phyloP scores from a whole-genome alignment of 768 basidiomycete genomes.

The Gautieria morchelliformis region DNA sequence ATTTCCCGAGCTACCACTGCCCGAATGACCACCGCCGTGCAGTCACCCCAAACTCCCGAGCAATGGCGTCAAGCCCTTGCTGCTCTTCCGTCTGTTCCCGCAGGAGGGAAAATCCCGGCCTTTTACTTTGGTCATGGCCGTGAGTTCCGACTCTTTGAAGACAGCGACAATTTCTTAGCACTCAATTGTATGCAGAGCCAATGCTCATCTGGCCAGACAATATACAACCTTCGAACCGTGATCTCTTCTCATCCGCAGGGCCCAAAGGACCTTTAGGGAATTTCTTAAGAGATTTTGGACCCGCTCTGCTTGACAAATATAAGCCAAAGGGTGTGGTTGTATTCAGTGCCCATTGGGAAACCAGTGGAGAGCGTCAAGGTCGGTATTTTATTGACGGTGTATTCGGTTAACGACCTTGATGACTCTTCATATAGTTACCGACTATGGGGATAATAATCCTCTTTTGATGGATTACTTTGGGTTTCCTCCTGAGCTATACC shows the following conservation, averaged over 20 bases:
- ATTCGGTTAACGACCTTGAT: background rate
- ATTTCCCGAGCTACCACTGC: background rate
- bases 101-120: slow-evolving; percentile 43
- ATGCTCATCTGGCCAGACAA: slow-evolving; percentile 32
- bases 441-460: slow-evolving; percentile 71
- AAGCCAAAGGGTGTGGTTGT: slow-evolving; percentile 71
- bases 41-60: slow-evolving; percentile 25
- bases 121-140: slow-evolving; percentile 75
- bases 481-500: slow-evolving; percentile 49
- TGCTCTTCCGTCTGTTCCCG: slow-evolving; percentile 41
- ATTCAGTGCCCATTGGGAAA: slow-evolving; percentile 81
- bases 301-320: slow-evolving; percentile 56
- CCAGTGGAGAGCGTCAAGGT: slow-evolving; percentile 47
- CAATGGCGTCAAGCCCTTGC: slow-evolving; percentile 47
- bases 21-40: background rate
- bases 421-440: slow-evolving; percentile 40
- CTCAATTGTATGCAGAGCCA: slow-evolving; percentile 20
- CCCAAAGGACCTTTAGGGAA: slow-evolving; percentile 42
- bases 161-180: background rate
- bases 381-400: slow-evolving; percentile 9
- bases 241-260: slow-evolving; percentile 23
- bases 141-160: background rate
- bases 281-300: slow-evolving; percentile 61
- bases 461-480: slow-evolving; percentile 68
- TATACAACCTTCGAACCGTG: slow-evolving; percentile 4